Conservation (phyloP, 495 filamentous ascomycete genomes). For the Penicillium samsonianum region DNA sequence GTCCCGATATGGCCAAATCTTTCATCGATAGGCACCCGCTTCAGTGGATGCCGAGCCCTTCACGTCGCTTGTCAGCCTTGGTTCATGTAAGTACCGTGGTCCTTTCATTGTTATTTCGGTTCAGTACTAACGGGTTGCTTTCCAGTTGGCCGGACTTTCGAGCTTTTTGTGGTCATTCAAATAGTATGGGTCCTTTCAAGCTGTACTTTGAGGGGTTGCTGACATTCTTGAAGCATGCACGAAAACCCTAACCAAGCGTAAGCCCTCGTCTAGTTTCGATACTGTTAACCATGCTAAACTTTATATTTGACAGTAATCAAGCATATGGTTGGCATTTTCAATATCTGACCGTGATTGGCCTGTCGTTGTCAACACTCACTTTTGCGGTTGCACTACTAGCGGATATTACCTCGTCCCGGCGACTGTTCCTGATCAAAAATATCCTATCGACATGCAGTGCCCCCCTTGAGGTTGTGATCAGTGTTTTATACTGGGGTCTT, state of each 20-base stretch:
- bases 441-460: slow-evolving; percentile 68
- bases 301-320: slow-evolving; percentile 49
- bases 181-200: slow-evolving; percentile 46
- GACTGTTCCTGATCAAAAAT: slow-evolving; percentile 75
- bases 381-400: slow-evolving; percentile 72
- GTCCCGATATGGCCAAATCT: slow-evolving; percentile 16
- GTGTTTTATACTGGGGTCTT: slow-evolving; percentile 82
- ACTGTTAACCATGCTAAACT: slow-evolving; percentile 2
- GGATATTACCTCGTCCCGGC: slow-evolving; percentile 66
- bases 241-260: slow-evolving; percentile 51
- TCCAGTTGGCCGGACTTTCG: slow-evolving; percentile 57
- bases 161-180: slow-evolving; percentile 71
- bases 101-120: not conserved
- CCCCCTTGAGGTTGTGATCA: slow-evolving; percentile 80
- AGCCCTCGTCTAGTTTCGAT: slow-evolving; percentile 30
- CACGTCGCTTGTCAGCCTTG: slow-evolving; percentile 64
- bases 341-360: slow-evolving; percentile 81
- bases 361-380: slow-evolving; percentile 66
- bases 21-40: slow-evolving; percentile 60
- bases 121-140: not conserved
- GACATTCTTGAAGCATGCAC: slow-evolving; percentile 37
- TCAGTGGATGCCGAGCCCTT: slow-evolving; percentile 71
- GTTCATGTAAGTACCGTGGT: slow-evolving; percentile 57
- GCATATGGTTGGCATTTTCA: slow-evolving; percentile 84
- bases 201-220: slow-evolving; percentile 9